phyloP scores from a whole-genome alignment of 495 filamentous ascomycete species.

The Articulospora tetracladia region DNA sequence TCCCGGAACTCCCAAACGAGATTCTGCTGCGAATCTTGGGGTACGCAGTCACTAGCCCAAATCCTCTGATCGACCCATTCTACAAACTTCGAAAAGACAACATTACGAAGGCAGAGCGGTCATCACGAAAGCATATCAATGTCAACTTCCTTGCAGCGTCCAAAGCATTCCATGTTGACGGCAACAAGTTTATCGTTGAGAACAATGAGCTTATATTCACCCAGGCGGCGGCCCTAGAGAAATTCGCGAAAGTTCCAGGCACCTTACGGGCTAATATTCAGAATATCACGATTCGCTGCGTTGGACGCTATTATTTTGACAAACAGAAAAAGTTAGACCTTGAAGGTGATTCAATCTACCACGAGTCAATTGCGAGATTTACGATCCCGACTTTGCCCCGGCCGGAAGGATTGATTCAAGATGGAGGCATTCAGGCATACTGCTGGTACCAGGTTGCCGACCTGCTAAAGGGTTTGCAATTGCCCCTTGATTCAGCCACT shows the following conservation, averaged over 20 bases:
- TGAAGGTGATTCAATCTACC: constrained; percentile 25
- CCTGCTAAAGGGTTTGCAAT: constrained; percentile 35
- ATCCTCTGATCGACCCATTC: constrained; percentile 45
- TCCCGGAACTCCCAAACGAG: constrained; percentile 40
- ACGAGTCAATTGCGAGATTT: constrained; percentile 27
- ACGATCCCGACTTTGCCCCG: constrained; percentile 30
- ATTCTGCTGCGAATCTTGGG: constrained; percentile 40
- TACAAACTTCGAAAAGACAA: constrained; percentile 30
- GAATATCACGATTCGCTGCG: constrained; percentile 39
- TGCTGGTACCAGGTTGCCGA: constrained; percentile 43
- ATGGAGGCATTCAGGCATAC: constrained; percentile 42
- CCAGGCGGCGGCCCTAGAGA: constrained; percentile 33
- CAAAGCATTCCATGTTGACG: constrained; percentile 37
- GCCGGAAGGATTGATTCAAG: constrained; percentile 30
- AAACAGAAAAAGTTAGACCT: constrained; percentile 29
- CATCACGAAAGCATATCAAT: constrained; percentile 26
- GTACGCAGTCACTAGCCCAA: constrained; percentile 36
- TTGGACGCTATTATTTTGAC: constrained; percentile 45
- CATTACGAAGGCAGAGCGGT: constrained; percentile 31
- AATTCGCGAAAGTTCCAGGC: constrained; percentile 32
- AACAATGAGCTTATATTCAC: constrained; percentile 47
- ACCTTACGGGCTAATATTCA: constrained; percentile 32
- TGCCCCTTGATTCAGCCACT: constrained; percentile 4
- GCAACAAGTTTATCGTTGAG: constrained; percentile 35
- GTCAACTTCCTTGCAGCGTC: constrained; percentile 33